Base-by-base conservation (phyloP, 176 grass and related monocot genomes). In the Urochloa ruziziensis region DNA sequence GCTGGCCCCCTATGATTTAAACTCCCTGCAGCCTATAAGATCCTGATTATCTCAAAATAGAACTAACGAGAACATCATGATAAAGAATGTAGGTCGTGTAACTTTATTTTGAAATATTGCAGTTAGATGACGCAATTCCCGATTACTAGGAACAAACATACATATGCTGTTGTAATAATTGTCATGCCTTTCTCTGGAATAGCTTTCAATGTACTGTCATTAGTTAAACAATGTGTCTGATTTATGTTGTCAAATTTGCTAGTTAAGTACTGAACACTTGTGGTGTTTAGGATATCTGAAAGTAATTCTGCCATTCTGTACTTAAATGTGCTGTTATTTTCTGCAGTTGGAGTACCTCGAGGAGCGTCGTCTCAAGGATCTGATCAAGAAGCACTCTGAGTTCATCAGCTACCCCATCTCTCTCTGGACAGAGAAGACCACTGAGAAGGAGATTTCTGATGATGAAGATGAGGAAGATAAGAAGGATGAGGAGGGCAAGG, bases 331-430 rank as follows among this genome's bases (percentile, higher is more conserved):
- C n/a, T 80, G 4, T 14, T 37, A 12, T 43, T 79, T 18, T 34
- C 19, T 82, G 32, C 73, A 98, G 96, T 63, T 94, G 68, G 96
- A 98, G 39, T 98, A 98, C 73, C 96, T 98, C 30, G 96, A 98
- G 87, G 96, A 98, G 83, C 91, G 96, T 2, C 93, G 96, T 18
- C 87, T 98, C 2, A 98, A 98, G 85, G 96, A 98, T 67, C 80
- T 98, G 73, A 78, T 98, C 47, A 98, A 98, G 91, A 98, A 98
- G 44, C 96, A 98, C 43, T 99, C 93, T 14, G 96, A 99, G 69
- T 99, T 99, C 58, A 99, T 99, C 87, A 99, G 96, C 89, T 99
- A 99, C 14, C 96, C 93, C 5, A 99, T 99, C 63, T 99, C 93
- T 21, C 73, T 95, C 32, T 99, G 96, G 96, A 90, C 71, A 11